Percentiles rank a stretch among this genome's conserved stretches.
Conservation (phyloP, 306 rosid genomes). For the Begonia loranthoides region DNA sequence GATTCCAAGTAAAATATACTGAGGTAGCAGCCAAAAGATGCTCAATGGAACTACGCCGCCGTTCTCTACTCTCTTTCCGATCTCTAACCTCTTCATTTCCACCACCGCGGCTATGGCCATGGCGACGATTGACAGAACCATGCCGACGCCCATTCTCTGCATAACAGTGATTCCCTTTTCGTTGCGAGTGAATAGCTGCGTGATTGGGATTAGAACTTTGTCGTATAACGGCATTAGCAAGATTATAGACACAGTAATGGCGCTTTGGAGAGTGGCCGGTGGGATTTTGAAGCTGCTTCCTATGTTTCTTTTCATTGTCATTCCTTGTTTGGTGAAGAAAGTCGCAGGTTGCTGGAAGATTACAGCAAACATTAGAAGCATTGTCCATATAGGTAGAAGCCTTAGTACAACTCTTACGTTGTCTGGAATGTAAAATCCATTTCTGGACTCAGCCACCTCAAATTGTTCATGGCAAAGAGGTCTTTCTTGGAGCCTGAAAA, state of each 20-base stretch:
- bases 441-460: constrained; percentile 22
- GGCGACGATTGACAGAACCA: constrained; percentile 68
- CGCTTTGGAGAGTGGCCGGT: constrained; percentile 88
- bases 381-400: constrained; percentile 78
- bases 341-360: constrained; percentile 82
- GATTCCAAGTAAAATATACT: constrained; percentile 68
- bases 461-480: constrained; percentile 49
- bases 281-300: constrained; percentile 65
- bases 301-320: constrained; percentile 79
- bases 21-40: constrained; percentile 87
- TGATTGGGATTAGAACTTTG: constrained; percentile 54
- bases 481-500: constrained; percentile 64
- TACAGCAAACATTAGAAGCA: constrained; percentile 90
- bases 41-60: constrained; percentile 35
- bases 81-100: constrained; percentile 53
- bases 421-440: constrained; percentile 13
- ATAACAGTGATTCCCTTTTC: constrained; percentile 58
- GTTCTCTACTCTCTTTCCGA: constrained; percentile 6
- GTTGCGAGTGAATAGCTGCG: constrained; percentile 30
- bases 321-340: constrained; percentile 92
- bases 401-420: constrained; percentile 41
- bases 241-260: constrained; percentile 65
- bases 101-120: constrained; percentile 71
- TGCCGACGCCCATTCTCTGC: constrained; percentile 93
- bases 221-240: constrained; percentile 75